Base-by-base conservation (phyloP, 345 rosid species). In the Acer campestre region DNA sequence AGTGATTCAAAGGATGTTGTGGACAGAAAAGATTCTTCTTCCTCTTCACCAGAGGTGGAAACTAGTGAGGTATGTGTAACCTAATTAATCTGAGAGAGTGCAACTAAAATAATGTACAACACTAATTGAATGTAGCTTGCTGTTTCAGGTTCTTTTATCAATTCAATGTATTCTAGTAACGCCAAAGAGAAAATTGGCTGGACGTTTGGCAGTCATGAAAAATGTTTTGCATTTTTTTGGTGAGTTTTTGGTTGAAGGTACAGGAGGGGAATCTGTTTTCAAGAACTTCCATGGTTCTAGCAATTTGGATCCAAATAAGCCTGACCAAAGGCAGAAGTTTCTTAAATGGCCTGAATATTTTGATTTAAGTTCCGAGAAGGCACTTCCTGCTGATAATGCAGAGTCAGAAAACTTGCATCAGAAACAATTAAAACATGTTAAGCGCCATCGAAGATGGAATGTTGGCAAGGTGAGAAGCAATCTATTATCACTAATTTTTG, bases 391-490 rank as follows among this genome's bases (percentile, higher is more conserved):
- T 68, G 89, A 84, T 76, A 82, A 77, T 83, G 44, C 78, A 51
- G 92, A 86, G 80, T 81, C 84, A 63, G 96, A 83, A 77, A 90
- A 74, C 75, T 71, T 76, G 78, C 85, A 84, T 77, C 84, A 76
- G 77, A 87, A 83, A 86, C 85, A 87, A 51, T 79, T 87, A 61
- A 90, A 82, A 82, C 86, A 81, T 82, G 82, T 93, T 77, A 93
- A 93, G 91, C 94, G 98, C 16, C 94, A 93, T 74, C 81, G 97
- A 76, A 90, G 99, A 90, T 95, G 98, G 99, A 87, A 85, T 58
- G 83, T 93, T 68, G 90, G 86, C 77, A 93, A 93, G 98, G 99
- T 93, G 73, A 67, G 71, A 48, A 42, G 56, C 14, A 65, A 22
- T 75, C 38, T 40, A 70, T 53, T 61, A 51, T 68, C 40, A 77